Evolutionary conservation across 495 filamentous ascomycete genomes (phyloP).

Genomic region (Hypoxylon intermedium): DNA sequence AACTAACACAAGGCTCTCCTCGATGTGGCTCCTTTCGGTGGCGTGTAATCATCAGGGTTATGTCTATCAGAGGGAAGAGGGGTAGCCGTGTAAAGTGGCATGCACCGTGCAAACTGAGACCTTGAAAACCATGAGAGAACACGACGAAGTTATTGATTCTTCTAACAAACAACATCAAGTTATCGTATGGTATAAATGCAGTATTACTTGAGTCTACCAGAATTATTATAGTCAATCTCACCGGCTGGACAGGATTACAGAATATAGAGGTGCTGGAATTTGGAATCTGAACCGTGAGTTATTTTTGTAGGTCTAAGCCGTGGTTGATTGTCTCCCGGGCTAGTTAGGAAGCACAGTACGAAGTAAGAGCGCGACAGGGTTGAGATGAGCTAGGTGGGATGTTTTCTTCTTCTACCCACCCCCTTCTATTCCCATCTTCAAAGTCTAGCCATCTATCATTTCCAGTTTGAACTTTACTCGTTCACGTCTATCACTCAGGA

Average conservation of each 20-base stretch:
- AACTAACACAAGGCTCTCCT: slow-evolving; percentile 38
- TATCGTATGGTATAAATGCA: no score
- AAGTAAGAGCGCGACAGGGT: slow-evolving; percentile 13
- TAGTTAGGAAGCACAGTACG: slow-evolving; percentile 32
- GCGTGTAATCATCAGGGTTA: slow-evolving; percentile 43
- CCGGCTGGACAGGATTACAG: no score
- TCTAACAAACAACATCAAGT: no score
- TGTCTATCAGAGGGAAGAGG: slow-evolving; percentile 31
- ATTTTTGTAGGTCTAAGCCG: slow-evolving; percentile 7
- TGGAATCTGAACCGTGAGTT: background rate
- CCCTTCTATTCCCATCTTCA: slow-evolving; percentile 11
- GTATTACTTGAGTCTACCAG: no score
- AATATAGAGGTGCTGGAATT: no score
- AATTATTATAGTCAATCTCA: no score
- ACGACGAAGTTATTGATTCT: background rate
- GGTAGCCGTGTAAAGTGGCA: slow-evolving; percentile 33
- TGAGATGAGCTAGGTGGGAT: slow-evolving; percentile 14
- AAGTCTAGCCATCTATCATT: slow-evolving; percentile 11
- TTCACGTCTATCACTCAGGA: slow-evolving; percentile 12
- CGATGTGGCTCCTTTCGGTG: slow-evolving; percentile 43
- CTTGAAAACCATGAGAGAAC: background rate
- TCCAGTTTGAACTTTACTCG: slow-evolving; percentile 10
- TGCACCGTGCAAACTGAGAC: slow-evolving; percentile 10
- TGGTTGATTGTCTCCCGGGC: slow-evolving; percentile 16
- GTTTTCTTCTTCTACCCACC: slow-evolving; percentile 10